A percentile compares a stretch with the other conserved stretches of the same genome.
phyloP scores from a whole-genome alignment of 1,284 basidiomycete genomes.

The Sporisorium scitamineum region DNA sequence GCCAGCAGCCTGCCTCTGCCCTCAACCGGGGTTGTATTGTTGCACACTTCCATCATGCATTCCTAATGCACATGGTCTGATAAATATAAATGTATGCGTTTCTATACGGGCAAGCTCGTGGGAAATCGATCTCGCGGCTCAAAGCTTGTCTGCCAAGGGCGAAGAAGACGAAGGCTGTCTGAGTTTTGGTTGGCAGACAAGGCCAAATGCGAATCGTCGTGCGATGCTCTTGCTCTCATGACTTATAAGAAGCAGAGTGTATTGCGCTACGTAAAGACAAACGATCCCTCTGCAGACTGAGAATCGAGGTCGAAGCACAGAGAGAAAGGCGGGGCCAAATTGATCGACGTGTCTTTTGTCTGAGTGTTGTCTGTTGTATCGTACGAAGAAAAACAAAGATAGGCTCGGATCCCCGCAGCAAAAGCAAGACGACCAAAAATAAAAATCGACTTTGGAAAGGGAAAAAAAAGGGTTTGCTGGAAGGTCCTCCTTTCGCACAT shows the following conservation, averaged over 20 bases:
- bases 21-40: not conserved
- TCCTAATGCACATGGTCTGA: not conserved
- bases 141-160: not conserved
- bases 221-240: not conserved
- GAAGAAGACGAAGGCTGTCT: not conserved
- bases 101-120: not conserved
- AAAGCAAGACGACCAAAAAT: not conserved
- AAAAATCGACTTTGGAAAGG: not conserved
- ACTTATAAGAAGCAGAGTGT: not conserved
- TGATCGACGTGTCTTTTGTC: slow-evolving; percentile 1
- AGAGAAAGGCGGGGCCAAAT: not conserved
- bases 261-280: too few species aligned
- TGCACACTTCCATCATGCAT: not conserved
- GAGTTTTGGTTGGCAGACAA: too few species aligned
- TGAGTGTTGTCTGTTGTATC: slow-evolving; percentile 6
- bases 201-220: not conserved
- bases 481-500: not conserved
- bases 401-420: slow-evolving; percentile 4
- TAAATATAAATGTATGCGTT: not conserved
- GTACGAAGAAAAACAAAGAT: slow-evolving; percentile 1
- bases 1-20: not conserved
- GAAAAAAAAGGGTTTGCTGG: slow-evolving; percentile 7
- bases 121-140: not conserved
- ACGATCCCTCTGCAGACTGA: too few species aligned
- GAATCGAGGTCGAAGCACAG: not conserved